Evolutionary conservation across 305 asterid species (phyloP).

Genomic region (Ruellia speciosa): DNA sequence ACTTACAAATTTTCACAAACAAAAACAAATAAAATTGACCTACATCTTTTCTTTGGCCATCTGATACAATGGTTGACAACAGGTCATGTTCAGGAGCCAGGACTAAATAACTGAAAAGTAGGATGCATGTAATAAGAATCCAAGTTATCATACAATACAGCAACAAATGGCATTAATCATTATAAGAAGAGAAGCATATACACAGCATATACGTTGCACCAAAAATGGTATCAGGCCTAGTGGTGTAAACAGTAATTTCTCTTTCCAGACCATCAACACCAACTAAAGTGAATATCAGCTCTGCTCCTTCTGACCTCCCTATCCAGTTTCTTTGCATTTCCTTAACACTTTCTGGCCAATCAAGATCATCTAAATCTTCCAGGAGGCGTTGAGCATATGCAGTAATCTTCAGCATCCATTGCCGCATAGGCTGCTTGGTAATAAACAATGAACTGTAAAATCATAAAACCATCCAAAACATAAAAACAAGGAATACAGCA

Average conservation of each 20-base stretch:
- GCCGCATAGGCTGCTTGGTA: constrained; percentile 99
- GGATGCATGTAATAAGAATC: constrained; percentile 22
- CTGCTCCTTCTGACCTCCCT: constrained; percentile 95
- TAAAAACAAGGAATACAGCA: constrained; percentile 37
- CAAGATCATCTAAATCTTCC: constrained; percentile 85
- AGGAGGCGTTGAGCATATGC: constrained; percentile 97
- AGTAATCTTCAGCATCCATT: constrained; percentile 98
- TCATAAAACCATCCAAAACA: constrained; percentile 67
- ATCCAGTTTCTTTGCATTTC: constrained; percentile 99
- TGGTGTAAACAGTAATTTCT: constrained; percentile 73
- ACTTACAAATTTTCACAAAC: background rate
- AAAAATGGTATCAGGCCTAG: constrained; percentile 90
- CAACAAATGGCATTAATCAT: constrained; percentile 5
- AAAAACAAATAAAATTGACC: constrained; percentile 21
- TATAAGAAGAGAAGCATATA: background rate
- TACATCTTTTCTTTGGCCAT: constrained; percentile 57
- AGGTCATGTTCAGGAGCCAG: constrained; percentile 84
- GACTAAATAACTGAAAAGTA: constrained; percentile 62
- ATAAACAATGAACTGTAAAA: constrained; percentile 93
- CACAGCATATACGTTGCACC: constrained; percentile 77
- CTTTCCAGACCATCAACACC: constrained; percentile 39
- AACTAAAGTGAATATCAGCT: constrained; percentile 54
- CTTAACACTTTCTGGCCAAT: constrained; percentile 96
- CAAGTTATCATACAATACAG: constrained; percentile 11
- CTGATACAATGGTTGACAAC: constrained; percentile 57